A percentile compares a stretch with the other conserved stretches of the same genome.
Conservation (phyloP, 768 basidiomycete genomes). For the Chalciporus pseudorubinellus region DNA sequence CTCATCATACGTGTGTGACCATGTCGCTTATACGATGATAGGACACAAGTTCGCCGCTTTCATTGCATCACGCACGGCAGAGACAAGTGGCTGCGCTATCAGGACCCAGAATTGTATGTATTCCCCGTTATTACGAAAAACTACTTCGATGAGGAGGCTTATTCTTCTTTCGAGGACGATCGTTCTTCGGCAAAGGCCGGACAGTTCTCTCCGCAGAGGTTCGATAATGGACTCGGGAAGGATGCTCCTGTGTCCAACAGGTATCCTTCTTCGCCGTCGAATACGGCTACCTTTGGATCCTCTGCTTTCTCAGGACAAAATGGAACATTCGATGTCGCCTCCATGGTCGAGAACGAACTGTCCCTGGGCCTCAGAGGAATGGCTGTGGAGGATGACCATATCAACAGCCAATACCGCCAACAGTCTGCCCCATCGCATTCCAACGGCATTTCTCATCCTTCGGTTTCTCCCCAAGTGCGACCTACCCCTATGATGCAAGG, state of each 20-base stretch:
- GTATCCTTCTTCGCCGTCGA: conserved; percentile 48
- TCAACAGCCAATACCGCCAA: conserved; percentile 39
- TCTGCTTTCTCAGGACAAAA: conserved; percentile 31
- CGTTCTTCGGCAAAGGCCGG: conserved; percentile 45
- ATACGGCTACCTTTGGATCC: conserved; percentile 34
- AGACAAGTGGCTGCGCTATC: conserved; percentile 43
- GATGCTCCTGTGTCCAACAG: conserved; percentile 38
- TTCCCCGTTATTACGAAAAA: conserved; percentile 4
- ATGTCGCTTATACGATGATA: conserved; percentile 24
- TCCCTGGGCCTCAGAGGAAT: conserved; percentile 59
- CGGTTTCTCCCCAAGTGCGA: conserved; percentile 38
- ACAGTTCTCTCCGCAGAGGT: conserved; percentile 55
- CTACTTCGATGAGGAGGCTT: conserved; percentile 17
- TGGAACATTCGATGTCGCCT: conserved; percentile 37
- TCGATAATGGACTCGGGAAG: conserved; percentile 45
- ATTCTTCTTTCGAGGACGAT: conserved; percentile 41
- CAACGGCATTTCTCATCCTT: conserved; percentile 29
- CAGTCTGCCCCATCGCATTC: conserved; percentile 28
- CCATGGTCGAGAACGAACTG: conserved; percentile 52
- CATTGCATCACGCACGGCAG: conserved; percentile 45
- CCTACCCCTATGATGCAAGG: conserved; percentile 44
- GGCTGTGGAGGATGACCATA: conserved; percentile 55
- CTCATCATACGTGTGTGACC: not conserved
- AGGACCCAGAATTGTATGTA: conserved; percentile 39
- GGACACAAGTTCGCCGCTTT: conserved; percentile 43